A percentile compares a stretch with the other conserved stretches of the same genome.
Conservation (phyloP, 2,329 filamentous ascomycete species). For the Dactylella cylindrospora region DNA sequence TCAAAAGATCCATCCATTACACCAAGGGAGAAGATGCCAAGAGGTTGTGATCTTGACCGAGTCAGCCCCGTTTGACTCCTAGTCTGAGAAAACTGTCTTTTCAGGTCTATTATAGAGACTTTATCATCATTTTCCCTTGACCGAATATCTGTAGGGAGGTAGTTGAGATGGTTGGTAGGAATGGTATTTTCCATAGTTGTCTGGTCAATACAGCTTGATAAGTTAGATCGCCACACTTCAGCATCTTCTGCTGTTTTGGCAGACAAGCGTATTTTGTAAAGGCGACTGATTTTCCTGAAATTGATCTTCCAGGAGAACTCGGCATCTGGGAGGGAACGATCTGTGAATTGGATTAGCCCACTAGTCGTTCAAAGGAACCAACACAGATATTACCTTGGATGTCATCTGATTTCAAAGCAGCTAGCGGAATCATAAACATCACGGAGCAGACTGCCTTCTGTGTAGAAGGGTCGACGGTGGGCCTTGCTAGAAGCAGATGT, state of each 20-base stretch:
- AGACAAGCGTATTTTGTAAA: constrained; percentile 32
- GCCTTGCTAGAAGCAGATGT: constrained; percentile 31
- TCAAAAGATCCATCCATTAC: constrained; percentile 8
- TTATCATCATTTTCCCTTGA: constrained; percentile 33
- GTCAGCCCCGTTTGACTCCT: constrained; percentile 14
- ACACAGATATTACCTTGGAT: constrained; percentile 17
- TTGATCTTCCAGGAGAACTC: constrained; percentile 43
- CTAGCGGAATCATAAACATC: constrained; percentile 39
- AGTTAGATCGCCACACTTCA: constrained; percentile 30
- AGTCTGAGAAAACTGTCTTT: constrained; percentile 23
- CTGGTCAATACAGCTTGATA: constrained; percentile 26
- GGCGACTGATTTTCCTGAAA: constrained; percentile 29
- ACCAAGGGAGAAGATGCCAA: constrained; percentile 19
- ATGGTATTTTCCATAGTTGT: constrained; percentile 6
- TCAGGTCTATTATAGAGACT: constrained; percentile 24
- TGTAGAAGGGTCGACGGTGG: constrained; percentile 38
- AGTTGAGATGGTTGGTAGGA: constrained; percentile 24
- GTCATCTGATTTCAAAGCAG: constrained; percentile 36
- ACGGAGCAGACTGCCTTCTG: constrained; percentile 40
- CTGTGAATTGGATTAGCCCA: constrained; percentile 4
- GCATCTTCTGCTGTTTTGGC: constrained; percentile 38
- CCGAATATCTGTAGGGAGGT: constrained; percentile 25
- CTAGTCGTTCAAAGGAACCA: not conserved
- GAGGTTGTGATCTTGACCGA: constrained; percentile 35
- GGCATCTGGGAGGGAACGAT: constrained; percentile 33